Evolutionary conservation across 1,139 yeast species (phyloP).

Genomic region (Saccharomyces hybrid): DNA sequence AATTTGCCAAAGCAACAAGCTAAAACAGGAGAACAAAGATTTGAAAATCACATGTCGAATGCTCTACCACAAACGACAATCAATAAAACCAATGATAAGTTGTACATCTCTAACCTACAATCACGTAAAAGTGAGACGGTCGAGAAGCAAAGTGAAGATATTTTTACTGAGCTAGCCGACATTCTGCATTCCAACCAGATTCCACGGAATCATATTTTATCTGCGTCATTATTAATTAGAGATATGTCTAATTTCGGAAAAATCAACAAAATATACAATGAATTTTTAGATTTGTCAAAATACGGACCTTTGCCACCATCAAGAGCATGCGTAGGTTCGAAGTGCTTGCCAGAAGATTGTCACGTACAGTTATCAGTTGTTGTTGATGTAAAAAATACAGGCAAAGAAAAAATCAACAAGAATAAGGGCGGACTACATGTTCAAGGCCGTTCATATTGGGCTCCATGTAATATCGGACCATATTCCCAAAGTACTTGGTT

Average conservation of each 20-base stretch:
- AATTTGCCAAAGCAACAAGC: not conserved
- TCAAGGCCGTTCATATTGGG: slow-evolving; percentile 92
- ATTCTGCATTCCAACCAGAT: slow-evolving; percentile 31
- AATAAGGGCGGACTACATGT: slow-evolving; percentile 70
- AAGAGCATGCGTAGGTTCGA: slow-evolving; percentile 71
- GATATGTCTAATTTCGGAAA: slow-evolving; percentile 57
- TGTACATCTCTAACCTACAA: slow-evolving; percentile 47
- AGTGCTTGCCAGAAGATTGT: slow-evolving; percentile 33
- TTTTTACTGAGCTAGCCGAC: slow-evolving; percentile 40
- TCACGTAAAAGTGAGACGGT: slow-evolving; percentile 31
- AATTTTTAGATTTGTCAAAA: slow-evolving; percentile 38
- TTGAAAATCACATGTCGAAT: not conserved
- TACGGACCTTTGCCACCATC: slow-evolving; percentile 69
- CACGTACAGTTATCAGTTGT: slow-evolving; percentile 55
- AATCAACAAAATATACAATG: slow-evolving; percentile 54
- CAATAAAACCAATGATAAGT: slow-evolving; percentile 28
- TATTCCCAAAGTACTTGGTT: slow-evolving; percentile 76
- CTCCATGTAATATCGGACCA: slow-evolving; percentile 96
- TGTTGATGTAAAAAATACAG: slow-evolving; percentile 27
- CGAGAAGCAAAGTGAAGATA: slow-evolving; percentile 41
- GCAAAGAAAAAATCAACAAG: slow-evolving; percentile 7
- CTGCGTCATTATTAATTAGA: slow-evolving; percentile 51
- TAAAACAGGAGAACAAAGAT: not conserved
- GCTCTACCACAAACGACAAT: slow-evolving; percentile 11
- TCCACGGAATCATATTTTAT: slow-evolving; percentile 36